phyloP scores from a whole-genome alignment of 108 stramenopile species.

The Aurantiochytrium sp. region DNA sequence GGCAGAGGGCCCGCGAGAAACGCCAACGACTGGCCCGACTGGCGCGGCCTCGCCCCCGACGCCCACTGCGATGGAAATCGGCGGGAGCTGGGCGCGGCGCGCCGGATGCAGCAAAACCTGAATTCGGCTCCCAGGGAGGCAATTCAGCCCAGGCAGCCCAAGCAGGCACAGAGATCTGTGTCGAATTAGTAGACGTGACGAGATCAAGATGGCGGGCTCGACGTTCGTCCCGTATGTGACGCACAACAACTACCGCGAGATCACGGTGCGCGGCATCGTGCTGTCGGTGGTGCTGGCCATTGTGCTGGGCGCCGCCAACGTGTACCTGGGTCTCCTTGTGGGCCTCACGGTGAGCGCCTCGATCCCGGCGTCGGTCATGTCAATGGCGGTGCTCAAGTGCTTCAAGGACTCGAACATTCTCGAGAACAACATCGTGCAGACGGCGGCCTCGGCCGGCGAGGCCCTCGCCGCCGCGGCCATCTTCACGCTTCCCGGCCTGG shows the following conservation, averaged over 20 bases:
- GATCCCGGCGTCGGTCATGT: conserved; percentile 26
- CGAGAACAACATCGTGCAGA: conserved; percentile 26
- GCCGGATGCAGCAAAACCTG: too few species aligned
- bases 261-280: conserved; percentile 10
- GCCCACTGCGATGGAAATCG: too few species aligned
- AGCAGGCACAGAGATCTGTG: too few species aligned
- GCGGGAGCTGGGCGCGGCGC: too few species aligned
- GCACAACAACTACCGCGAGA: conserved; percentile 5
- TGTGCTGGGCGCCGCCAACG: conserved; percentile 7
- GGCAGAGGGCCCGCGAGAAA: too few species aligned
- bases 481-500: conserved; percentile 15
- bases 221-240: not conserved
- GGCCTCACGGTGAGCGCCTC: conserved; percentile 14
- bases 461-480: conserved; percentile 9
- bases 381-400: conserved; percentile 7
- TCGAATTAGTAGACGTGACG: too few species aligned
- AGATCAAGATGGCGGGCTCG: not conserved
- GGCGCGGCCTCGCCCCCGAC: too few species aligned
- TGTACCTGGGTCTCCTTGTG: conserved; percentile 18
- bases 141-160: too few species aligned
- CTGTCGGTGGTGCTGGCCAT: not conserved
- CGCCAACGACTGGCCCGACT: too few species aligned
- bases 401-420: conserved; percentile 28
- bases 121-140: too few species aligned
- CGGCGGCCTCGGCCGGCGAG: conserved; percentile 8